A percentile compares a stretch with the other conserved stretches of the same genome.
Evolutionary conservation across 2,329 filamentous ascomycete species (phyloP).

Genomic region (Aureobasidium pullulans): DNA sequence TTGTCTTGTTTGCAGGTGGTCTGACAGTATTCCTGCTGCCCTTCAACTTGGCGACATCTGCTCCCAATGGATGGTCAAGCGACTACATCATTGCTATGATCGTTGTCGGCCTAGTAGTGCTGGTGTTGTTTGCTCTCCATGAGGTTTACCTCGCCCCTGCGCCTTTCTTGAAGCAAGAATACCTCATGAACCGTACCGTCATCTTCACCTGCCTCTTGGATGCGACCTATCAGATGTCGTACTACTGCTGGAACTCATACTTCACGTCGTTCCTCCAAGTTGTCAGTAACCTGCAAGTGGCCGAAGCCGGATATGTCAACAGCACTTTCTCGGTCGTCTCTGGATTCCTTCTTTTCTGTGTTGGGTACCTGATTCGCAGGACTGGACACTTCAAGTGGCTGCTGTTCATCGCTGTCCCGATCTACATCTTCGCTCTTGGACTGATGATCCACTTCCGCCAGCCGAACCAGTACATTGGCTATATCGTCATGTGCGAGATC

Average conservation of each 20-base stretch:
- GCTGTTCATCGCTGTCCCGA: constrained; percentile 24
- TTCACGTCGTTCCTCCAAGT: constrained; percentile 35
- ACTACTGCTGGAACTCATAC: constrained; percentile 32
- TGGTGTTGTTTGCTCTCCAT: constrained; percentile 31
- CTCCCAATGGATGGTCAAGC: constrained; percentile 28
- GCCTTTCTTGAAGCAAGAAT: constrained; percentile 36
- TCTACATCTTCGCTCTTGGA: constrained; percentile 19
- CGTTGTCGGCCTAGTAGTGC: constrained; percentile 29
- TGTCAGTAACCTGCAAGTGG: constrained; percentile 27
- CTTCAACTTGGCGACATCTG: constrained; percentile 47
- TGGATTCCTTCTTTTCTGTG: constrained; percentile 21
- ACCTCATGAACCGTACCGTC: constrained; percentile 43
- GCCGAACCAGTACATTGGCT: constrained; percentile 7
- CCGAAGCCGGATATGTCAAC: constrained; percentile 30
- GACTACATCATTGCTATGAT: constrained; percentile 35
- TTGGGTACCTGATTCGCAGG: constrained; percentile 25
- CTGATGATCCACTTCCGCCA: constrained; percentile 14
- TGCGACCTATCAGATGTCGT: constrained; percentile 26
- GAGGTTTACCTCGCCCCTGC: constrained; percentile 34
- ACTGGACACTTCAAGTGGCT: constrained; percentile 31
- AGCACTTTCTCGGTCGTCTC: constrained; percentile 31
- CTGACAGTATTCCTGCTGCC: constrained; percentile 61
- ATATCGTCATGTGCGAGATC: constrained; percentile 14
- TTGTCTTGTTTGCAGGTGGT: constrained; percentile 53
- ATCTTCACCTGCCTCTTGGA: constrained; percentile 45